Base-by-base conservation (phyloP, 208 protist species). In the Jaenimonas drosophilae region DNA sequence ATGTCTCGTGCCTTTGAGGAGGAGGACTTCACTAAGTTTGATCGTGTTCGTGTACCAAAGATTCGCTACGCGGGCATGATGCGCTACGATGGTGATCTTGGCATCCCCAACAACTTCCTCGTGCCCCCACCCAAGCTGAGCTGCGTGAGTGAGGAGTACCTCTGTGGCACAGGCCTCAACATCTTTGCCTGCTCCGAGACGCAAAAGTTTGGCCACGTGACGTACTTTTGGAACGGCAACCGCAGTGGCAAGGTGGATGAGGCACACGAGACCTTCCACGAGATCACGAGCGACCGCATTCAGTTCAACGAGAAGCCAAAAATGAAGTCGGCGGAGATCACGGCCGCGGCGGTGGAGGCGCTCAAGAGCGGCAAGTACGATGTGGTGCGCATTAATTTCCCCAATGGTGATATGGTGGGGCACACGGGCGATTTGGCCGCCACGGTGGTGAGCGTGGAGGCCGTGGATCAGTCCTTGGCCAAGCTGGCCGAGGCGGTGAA, bases 221-320 rank as follows among this genome's bases (percentile, higher is more conserved):
- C 92, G 3, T 97, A 95, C 85, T 97, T 97, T 66, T 97, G 86
- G 86, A 97, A 97, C 63, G 94, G 94, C 39, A 97, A 97, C 80
- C 76, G 88, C 58, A 89, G 72, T 47, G 94, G 89, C 44, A 92
- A 96, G 64, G 37, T 97, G 39, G 55, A 88, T 61, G 81, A 82
- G 52, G 37, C 70, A 49, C 68, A 78, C 43, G 92, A 97, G 69
- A 88, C 75, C 23, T 97, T 97, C 67, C 59, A 75, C 32, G 80
- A 95, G 67, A 86, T 97, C 64, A 42, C 65, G 21, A 95, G 84
- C 61, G 81, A 93, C 69, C 82, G 78, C 37, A 51, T 90, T n/a
- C 78, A 96, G 49, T 95, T 95, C 70, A 96, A 94, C 64, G 70
- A 94, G 68, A 90, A 93, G 57, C 94, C 94, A 20, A 65, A 79